Evolutionary conservation across 1,284 basidiomycete species (phyloP), one percentile per base, ranked within the genome.

Genomic region (Ustilago vetiveriae): DNA sequence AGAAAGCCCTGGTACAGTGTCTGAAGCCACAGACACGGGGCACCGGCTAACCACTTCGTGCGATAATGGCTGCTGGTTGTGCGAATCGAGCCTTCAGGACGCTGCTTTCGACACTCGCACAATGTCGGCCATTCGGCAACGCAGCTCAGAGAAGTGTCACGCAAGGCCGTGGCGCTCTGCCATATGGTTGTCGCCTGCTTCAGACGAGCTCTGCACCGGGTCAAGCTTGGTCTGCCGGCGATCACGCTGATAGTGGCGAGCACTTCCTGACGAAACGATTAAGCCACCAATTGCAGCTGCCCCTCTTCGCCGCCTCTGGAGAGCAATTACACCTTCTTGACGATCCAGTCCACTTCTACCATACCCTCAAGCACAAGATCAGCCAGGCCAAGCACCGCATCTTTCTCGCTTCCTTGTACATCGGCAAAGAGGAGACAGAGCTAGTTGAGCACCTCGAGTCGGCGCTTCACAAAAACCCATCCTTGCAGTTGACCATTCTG

Each of bases 401-500:
- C 37, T 75, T 77, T 29, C 49, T 79, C 32, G 59, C 74, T 9
- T 74, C 74, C 6, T 71, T 79, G 11, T 79, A 79, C 41, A 66
- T 79, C 27, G 77, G 77, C 10, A 76, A 74, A 39, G 75, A 77
- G 19, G 77, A 79, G 45, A 55, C 43, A 1, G 72, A 78, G 33
- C 65, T 79, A 17, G 36, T 65, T n/a, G 51, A 58, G 7, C 54
- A 56, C 29, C 50, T 80, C 1, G 56, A 59, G 6, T 30, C 36
- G 2, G 69, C 76, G 6, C 57, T 82, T 2, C 19, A 22, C 9
- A 41, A 82, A 3, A 90, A 89, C 57, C 86, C 87, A 0, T 71
- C 84, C 3, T 85, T 98, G 2, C 86, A 88, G 23, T 84, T 95
- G 14, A 85, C 90, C 42, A 84, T 98, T 49, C 86, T 92, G 33